A percentile compares a stretch with the other conserved stretches of the same genome.
Conservation (phyloP, 2,329 filamentous ascomycete species). For the Xylaria sp. region DNA sequence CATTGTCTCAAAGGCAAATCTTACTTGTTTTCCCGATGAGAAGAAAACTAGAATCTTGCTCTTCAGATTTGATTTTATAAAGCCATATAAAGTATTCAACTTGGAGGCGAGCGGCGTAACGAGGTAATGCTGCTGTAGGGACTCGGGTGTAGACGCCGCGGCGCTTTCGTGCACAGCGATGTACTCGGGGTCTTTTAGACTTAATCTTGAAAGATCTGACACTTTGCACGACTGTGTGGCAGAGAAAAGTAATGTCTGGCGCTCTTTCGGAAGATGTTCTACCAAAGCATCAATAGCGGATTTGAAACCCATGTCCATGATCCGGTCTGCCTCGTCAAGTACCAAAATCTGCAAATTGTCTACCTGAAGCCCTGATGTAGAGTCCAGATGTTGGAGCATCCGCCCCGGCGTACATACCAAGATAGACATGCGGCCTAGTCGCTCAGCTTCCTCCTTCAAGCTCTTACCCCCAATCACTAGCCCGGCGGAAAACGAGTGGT, state of each 20-base stretch:
- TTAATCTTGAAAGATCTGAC: slow-evolving; percentile 88
- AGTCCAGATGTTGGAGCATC: slow-evolving; percentile 94
- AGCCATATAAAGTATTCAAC: slow-evolving; percentile 90
- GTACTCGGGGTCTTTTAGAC: slow-evolving; percentile 91
- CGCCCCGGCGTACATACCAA: slow-evolving; percentile 93
- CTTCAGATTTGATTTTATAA: slow-evolving; percentile 90
- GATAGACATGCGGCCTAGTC: slow-evolving; percentile 93
- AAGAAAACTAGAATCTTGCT: slow-evolving; percentile 96
- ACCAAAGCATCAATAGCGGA: slow-evolving; percentile 89
- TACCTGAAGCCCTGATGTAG: slow-evolving; percentile 89
- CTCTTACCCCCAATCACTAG: slow-evolving; percentile 94
- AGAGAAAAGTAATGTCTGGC: slow-evolving; percentile 95
- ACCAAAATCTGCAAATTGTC: slow-evolving; percentile 93
- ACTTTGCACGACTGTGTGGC: slow-evolving; percentile 96
- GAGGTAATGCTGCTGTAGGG: slow-evolving; percentile 91
- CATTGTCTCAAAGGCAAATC: slow-evolving; percentile 92
- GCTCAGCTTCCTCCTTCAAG: slow-evolving; percentile 85
- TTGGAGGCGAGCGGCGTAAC: slow-evolving; percentile 88
- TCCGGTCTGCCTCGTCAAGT: slow-evolving; percentile 94
- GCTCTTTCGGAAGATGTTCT: slow-evolving; percentile 84
- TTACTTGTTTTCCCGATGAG: slow-evolving; percentile 94
- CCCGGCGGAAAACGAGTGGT: slow-evolving; percentile 91
- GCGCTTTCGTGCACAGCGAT: slow-evolving; percentile 92
- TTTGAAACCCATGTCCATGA: slow-evolving; percentile 98
- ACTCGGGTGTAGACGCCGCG: slow-evolving; percentile 80